A percentile compares a stretch with the other conserved stretches of the same genome.
These are phyloP conservation scores for Fraxinus anomala DNA, from an alignment of 257 asterid species.

Conservation along the genomic window DNA sequence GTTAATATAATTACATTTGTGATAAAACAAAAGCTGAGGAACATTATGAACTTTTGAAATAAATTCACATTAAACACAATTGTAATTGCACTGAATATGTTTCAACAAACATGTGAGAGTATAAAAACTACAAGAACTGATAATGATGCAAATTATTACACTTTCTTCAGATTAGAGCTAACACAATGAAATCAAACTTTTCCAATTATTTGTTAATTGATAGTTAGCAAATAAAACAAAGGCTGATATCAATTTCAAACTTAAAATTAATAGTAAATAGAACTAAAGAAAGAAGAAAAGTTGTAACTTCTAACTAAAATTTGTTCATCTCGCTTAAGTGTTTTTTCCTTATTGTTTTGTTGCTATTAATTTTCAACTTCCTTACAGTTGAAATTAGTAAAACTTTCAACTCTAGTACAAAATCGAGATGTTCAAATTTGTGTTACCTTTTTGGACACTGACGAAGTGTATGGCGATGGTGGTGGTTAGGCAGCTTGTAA, in stretches of 20 bases:
- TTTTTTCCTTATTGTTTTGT: too few relatives aligned
- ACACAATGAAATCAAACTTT: background rate
- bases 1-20: too few relatives aligned
- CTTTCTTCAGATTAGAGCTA: background rate
- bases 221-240: background rate
- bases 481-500: too few relatives aligned
- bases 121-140: constrained; percentile 8
- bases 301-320: background rate
- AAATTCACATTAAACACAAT: constrained; percentile 7
- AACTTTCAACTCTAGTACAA: too few relatives aligned
- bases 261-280: background rate
- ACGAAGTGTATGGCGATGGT: too few relatives aligned
- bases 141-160: background rate
- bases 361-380: too few relatives aligned
- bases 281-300: background rate
- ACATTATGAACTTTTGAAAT: constrained; percentile 10
- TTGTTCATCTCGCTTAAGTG: too few relatives aligned
- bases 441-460: too few relatives aligned
- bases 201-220: too few relatives aligned
- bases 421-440: too few relatives aligned
- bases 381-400: too few relatives aligned
- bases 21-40: background rate
- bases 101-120: background rate
- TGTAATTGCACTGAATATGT: background rate
- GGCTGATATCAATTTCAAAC: background rate